Conservation (phyloP, 495 filamentous ascomycete species). For the Aspergillus panamensis region DNA sequence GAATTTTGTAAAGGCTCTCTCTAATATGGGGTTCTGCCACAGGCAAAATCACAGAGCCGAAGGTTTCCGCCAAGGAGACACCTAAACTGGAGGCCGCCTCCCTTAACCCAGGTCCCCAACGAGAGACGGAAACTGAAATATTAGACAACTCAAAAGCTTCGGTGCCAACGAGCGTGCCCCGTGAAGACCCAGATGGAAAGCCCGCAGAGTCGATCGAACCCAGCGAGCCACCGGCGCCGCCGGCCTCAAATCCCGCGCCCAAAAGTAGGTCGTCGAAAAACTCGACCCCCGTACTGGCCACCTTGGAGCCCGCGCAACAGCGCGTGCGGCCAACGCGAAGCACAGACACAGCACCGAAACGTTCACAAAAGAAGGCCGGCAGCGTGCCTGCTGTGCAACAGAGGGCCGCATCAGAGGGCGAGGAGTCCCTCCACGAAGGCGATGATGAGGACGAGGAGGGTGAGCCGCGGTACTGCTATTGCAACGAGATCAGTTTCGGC, state of each 20-base stretch:
- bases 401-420: conserved; percentile 44
- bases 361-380: conserved; percentile 65
- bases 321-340: conserved; percentile 42
- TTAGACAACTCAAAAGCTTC: conserved; percentile 37
- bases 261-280: conserved; percentile 56
- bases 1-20: conserved; percentile 1
- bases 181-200: conserved; percentile 35
- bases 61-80: conserved; percentile 31
- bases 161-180: conserved; percentile 21
- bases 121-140: conserved; percentile 25
- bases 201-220: conserved; percentile 30
- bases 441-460: conserved; percentile 72
- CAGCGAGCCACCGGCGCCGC: conserved; percentile 17
- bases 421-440: conserved; percentile 53
- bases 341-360: conserved; percentile 48
- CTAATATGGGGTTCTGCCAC: conserved; percentile 3
- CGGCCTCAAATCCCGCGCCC: conserved; percentile 12
- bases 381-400: conserved; percentile 32
- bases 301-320: conserved; percentile 36
- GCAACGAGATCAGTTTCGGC: conserved; percentile 88
- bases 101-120: conserved; percentile 27
- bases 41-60: conserved; percentile 40
- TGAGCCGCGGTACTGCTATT: conserved; percentile 90
- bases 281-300: conserved; percentile 47
- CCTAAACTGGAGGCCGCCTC: conserved; percentile 29